A percentile compares a stretch with the other conserved stretches of the same genome.
phyloP scores from a whole-genome alignment of 1,284 basidiomycete species.

The Meripilus lineatus region DNA sequence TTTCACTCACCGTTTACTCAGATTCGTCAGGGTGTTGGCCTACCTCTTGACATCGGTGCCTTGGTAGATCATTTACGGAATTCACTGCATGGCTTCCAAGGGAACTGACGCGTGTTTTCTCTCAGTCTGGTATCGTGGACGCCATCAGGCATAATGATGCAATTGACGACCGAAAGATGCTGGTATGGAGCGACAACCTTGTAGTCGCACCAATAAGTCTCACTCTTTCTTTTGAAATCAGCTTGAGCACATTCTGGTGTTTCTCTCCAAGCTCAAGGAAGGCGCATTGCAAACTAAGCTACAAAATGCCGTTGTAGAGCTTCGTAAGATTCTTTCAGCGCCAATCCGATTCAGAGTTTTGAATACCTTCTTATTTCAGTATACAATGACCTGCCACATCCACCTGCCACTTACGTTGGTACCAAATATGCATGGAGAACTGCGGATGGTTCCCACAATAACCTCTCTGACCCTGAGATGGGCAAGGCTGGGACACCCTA shows the following conservation, averaged over 20 bases:
- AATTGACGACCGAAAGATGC: conserved; percentile 66
- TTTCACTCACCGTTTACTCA: conserved; percentile 17
- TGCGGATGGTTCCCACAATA: conserved; percentile 74
- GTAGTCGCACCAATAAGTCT: neutral
- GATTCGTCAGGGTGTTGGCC: conserved; percentile 40
- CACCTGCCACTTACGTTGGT: conserved; percentile 65
- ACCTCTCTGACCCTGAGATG: conserved; percentile 60
- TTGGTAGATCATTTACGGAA: conserved; percentile 34
- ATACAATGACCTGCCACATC: conserved; percentile 77
- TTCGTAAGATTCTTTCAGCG: conserved; percentile 40
- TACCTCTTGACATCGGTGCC: conserved; percentile 34
- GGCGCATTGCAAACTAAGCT: conserved; percentile 40
- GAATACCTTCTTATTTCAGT: conserved; percentile 40
- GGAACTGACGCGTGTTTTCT: neutral
- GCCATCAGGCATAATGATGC: conserved; percentile 49
- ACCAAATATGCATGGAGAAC: conserved; percentile 56
- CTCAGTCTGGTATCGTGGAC: conserved; percentile 36
- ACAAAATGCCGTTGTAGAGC: conserved; percentile 50
- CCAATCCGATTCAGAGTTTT: neutral
- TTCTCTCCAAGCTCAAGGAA: conserved; percentile 54
- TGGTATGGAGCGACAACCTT: conserved; percentile 38
- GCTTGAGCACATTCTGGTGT: conserved; percentile 70
- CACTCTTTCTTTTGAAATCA: conserved; percentile 31
- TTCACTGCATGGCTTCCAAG: too few relatives aligned
- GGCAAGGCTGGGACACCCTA: conserved; percentile 75